A percentile compares a stretch with the other conserved stretches of the same genome.
Conservation (phyloP, 805 yeast species). For the Lipomyces mesembrius region DNA sequence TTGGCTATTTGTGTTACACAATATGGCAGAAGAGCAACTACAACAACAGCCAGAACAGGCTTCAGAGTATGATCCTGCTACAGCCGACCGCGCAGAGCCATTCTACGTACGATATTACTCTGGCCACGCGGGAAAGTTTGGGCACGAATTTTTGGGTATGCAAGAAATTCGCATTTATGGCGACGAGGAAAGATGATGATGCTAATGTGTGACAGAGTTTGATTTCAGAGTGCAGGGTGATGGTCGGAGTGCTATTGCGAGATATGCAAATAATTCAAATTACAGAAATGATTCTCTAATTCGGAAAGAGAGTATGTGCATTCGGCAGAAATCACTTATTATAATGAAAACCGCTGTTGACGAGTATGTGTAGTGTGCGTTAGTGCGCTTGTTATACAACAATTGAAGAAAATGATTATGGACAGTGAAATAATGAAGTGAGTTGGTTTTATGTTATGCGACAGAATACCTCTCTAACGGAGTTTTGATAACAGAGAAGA, state of each 20-base stretch:
- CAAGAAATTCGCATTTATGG: not conserved
- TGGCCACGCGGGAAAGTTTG: constrained; percentile 52
- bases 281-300: constrained; percentile 52
- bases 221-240: constrained; percentile 44
- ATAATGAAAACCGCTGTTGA: not conserved
- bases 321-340: not conserved
- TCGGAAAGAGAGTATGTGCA: constrained; percentile 46
- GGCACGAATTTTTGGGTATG: constrained; percentile 53
- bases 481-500: constrained; percentile 42
- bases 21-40: not conserved
- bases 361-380: constrained; percentile 41
- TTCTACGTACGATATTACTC: constrained; percentile 53
- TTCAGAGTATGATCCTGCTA: constrained; percentile 20
- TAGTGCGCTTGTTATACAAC: constrained; percentile 47
- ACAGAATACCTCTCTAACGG: not conserved
- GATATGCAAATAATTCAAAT: constrained; percentile 55
- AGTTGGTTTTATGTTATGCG: constrained; percentile 14
- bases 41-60: constrained; percentile 6
- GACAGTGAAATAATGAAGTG: constrained; percentile 50
- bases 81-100: constrained; percentile 39
- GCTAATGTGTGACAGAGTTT: constrained; percentile 42
- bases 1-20: not conserved
- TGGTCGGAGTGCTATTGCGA: constrained; percentile 44
- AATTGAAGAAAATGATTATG: constrained; percentile 46
- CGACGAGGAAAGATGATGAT: not conserved